Percentiles rank a stretch among this genome's conserved stretches.
Evolutionary conservation across 108 stramenopile genomes (phyloP).

Genomic region (Pseudonitzschia multistriata): DNA sequence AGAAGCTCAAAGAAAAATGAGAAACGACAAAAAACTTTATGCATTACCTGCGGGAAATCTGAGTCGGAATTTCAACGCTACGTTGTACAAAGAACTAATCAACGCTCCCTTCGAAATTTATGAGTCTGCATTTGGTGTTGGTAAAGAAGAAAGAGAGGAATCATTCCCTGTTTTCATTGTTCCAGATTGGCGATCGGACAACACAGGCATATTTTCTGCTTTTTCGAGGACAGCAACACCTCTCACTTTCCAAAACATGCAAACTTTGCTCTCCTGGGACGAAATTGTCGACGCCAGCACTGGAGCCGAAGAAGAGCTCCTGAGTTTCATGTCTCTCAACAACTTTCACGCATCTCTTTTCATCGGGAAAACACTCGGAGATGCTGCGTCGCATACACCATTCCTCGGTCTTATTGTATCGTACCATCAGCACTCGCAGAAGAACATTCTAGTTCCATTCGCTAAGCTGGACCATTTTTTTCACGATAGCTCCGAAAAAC

Average conservation of each 20-base stretch:
- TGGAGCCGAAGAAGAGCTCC: conserved; percentile 17
- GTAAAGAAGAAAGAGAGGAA: conserved; percentile 15
- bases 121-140: conserved; percentile 19
- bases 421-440: conserved; percentile 29
- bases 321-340: conserved; percentile 15
- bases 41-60: conserved; percentile 21
- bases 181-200: conserved; percentile 30
- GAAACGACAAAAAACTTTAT: not conserved
- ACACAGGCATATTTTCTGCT: conserved; percentile 26
- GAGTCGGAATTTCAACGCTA: conserved; percentile 23
- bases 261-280: conserved; percentile 30
- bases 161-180: conserved; percentile 40
- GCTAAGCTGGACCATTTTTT: conserved; percentile 22
- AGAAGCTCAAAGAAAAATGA: not conserved
- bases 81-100: conserved; percentile 24
- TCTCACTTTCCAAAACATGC: conserved; percentile 30
- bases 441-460: conserved; percentile 34
- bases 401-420: conserved; percentile 30
- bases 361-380: conserved; percentile 28
- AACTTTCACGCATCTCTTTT: conserved; percentile 34
- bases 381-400: conserved; percentile 10
- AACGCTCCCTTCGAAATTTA: conserved; percentile 35
- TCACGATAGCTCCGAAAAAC: conserved; percentile 10
- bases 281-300: conserved; percentile 25
- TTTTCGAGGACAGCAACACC: conserved; percentile 24